Evolutionary conservation across 1,284 basidiomycete genomes (phyloP), one percentile per base, ranked within the genome.

Genomic region (Mycena citricolor): DNA sequence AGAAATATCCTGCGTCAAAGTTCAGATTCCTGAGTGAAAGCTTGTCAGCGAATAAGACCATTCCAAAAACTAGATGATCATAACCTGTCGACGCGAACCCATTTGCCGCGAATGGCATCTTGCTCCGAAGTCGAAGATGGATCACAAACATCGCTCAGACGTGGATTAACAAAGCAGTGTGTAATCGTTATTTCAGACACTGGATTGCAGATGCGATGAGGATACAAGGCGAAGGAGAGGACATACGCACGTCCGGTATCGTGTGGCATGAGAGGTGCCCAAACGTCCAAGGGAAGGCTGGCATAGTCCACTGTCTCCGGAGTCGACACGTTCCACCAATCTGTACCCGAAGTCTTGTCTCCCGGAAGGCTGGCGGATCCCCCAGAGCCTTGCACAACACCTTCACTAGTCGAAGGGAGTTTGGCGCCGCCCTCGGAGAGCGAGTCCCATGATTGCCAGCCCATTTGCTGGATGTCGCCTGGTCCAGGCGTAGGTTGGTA

Each of bases 401-500:
- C n/a, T n/a, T 69, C 61, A n/a, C n/a, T n/a, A n/a, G n/a, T n/a
- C n/a, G n/a, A n/a, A n/a, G n/a, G n/a, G n/a, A n/a, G n/a, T n/a
- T n/a, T n/a, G n/a, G n/a, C n/a, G n/a, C n/a, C n/a, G n/a, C n/a
- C n/a, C n/a, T n/a, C n/a, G n/a, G n/a, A n/a, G 0, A 91, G 70
- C 4, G 73, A 56, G 32, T 90, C 90, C 89, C 90, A 94, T n/a
- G 86, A 76, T 57, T 94, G 91, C 91, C 90, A 94, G 14, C 90
- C 90, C n/a, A 93, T 66, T 37, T 77, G 74, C 56, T 92, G 88
- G 7, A 74, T 64, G 14, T 73, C 62, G 1, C 87, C 87, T 4
- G 90, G 90, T 4, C 84, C 83, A 4, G 74, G 68, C 11, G 76
- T 77, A 6, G 84, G 86, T 60, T 87, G 83, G 57, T 90, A 86